Conservation (phyloP, 2,329 filamentous ascomycete genomes). For the Xylaria sp. region DNA sequence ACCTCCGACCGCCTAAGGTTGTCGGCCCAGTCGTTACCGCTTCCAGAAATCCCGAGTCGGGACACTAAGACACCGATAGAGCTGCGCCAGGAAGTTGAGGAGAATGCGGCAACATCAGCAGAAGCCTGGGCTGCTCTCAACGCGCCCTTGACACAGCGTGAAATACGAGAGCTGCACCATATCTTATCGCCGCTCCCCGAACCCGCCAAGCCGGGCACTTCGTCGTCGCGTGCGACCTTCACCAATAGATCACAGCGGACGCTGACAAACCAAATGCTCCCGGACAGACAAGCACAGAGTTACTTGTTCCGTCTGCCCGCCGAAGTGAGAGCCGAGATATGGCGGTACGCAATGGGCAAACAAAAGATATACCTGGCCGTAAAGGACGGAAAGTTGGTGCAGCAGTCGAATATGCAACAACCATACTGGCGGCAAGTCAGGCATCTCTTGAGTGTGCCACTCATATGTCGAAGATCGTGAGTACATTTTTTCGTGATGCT, state of each 20-base stretch:
- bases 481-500: background rate
- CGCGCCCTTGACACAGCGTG: slow-evolving; percentile 14
- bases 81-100: slow-evolving; percentile 17
- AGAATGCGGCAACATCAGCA: slow-evolving; percentile 13
- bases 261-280: slow-evolving; percentile 20
- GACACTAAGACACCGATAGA: slow-evolving; percentile 12
- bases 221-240: background rate
- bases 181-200: slow-evolving; percentile 13
- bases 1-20: background rate
- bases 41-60: background rate
- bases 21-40: background rate
- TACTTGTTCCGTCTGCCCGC: slow-evolving; percentile 17
- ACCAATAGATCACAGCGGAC: slow-evolving; percentile 12
- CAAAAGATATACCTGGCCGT: slow-evolving; percentile 17
- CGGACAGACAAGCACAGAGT: slow-evolving; percentile 14
- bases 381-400: slow-evolving; percentile 13
- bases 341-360: slow-evolving; percentile 16
- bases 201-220: slow-evolving; percentile 4
- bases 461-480: slow-evolving; percentile 20
- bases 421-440: slow-evolving; percentile 18
- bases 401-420: slow-evolving; percentile 14
- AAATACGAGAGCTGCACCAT: slow-evolving; percentile 19
- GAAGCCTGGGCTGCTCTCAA: slow-evolving; percentile 17
- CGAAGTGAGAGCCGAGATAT: slow-evolving; percentile 17
- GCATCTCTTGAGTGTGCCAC: slow-evolving; percentile 14